Conservation (phyloP, 2,329 filamentous ascomycete species). For the Cladosporium cucumerinum region DNA sequence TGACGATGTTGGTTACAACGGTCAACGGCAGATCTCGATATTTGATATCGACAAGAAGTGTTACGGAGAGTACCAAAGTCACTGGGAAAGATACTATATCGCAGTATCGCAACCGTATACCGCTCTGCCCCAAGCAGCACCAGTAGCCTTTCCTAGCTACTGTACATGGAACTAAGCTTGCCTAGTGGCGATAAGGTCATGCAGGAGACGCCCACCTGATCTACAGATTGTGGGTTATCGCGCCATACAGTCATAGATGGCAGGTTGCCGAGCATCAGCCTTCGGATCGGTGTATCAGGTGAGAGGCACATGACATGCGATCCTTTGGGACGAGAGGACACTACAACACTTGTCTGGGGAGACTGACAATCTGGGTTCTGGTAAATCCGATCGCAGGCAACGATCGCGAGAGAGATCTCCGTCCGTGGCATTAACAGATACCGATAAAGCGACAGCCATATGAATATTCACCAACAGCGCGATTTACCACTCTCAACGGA, state of each 20-base stretch:
- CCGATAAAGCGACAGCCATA: background rate
- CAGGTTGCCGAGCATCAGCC: background rate
- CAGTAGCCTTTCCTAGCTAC: background rate
- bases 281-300: background rate
- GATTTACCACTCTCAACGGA: background rate
- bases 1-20: background rate
- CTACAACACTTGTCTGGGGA: background rate
- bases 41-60: background rate
- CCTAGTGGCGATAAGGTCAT: constrained; percentile 10
- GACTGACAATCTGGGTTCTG: background rate
- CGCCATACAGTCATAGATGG: constrained; percentile 2
- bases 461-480: background rate
- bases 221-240: background rate
- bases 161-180: background rate
- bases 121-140: background rate
- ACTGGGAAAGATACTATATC: background rate
- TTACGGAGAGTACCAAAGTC: background rate
- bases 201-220: constrained; percentile 6
- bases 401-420: background rate
- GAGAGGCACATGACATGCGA: background rate
- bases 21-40: background rate
- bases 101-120: background rate
- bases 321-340: background rate
- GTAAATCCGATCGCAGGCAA: background rate
- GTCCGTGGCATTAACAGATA: background rate